Percentiles rank a stretch among this genome's conserved stretches.
These are phyloP conservation scores for Aspergillus sclerotiicarbonarius DNA, from an alignment of 495 filamentous ascomycete species.

Conservation along the genomic window DNA sequence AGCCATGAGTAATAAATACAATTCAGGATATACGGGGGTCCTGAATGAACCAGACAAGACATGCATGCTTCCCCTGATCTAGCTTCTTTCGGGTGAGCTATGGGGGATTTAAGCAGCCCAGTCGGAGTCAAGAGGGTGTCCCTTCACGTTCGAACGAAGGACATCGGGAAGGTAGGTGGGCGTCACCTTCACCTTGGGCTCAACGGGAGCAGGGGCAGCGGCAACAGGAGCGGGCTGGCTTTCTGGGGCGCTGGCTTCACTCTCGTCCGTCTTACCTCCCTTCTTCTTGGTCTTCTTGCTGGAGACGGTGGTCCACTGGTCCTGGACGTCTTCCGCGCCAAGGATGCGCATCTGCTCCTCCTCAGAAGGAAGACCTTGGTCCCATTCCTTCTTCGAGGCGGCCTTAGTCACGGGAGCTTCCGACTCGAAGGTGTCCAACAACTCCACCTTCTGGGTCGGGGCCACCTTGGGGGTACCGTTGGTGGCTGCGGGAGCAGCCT, in stretches of 20 bases:
- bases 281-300: constrained; percentile 65
- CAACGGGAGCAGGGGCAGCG: constrained; percentile 30
- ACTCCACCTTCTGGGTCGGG: constrained; percentile 41
- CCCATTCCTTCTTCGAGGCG: constrained; percentile 43
- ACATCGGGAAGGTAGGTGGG: constrained; percentile 45
- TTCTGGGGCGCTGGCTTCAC: constrained; percentile 43
- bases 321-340: constrained; percentile 53
- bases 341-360: constrained; percentile 80
- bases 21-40: constrained; percentile 16
- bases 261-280: constrained; percentile 41
- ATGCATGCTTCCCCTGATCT: background rate
- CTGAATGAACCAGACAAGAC: constrained; percentile 2
- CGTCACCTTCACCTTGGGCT: constrained; percentile 42
- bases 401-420: constrained; percentile 34
- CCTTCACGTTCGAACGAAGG: constrained; percentile 40
- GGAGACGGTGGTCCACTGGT: constrained; percentile 73
- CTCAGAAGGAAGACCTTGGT: constrained; percentile 66
- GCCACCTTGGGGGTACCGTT: constrained; percentile 29
- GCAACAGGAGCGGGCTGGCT: constrained; percentile 31
- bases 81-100: background rate
- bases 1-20: constrained; percentile 42
- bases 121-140: constrained; percentile 59
- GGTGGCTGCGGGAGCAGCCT: constrained; percentile 30
- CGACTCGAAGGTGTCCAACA: constrained; percentile 75
- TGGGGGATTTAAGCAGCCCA: constrained; percentile 46